Percentiles rank a stretch among this genome's conserved stretches.
Conservation (phyloP, 805 yeast species). For the Saturnispora hagleri region DNA sequence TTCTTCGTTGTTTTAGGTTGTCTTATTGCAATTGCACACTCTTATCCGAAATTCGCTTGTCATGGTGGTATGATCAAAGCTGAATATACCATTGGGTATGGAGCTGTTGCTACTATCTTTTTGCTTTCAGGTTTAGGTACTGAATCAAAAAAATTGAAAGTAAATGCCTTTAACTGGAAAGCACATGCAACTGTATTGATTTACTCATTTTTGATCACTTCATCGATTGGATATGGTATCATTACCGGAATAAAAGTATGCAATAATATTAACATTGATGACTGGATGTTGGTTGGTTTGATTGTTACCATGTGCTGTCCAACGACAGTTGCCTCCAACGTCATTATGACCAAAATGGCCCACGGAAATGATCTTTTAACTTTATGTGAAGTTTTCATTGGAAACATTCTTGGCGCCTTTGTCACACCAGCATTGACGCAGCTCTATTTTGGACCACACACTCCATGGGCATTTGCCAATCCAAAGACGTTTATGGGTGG, state of each 20-base stretch:
- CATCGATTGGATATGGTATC: constrained; percentile 52
- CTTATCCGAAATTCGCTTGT: constrained; percentile 75
- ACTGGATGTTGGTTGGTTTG: constrained; percentile 72
- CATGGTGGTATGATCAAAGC: constrained; percentile 71
- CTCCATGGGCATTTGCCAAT: constrained; percentile 66
- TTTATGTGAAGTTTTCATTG: constrained; percentile 75
- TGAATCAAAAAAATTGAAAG: constrained; percentile 49
- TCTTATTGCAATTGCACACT: constrained; percentile 63
- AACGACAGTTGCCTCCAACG: constrained; percentile 87
- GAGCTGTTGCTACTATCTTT: constrained; percentile 83
- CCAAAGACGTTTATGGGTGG: constrained; percentile 31
- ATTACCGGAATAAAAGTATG: constrained; percentile 56
- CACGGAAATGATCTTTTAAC: constrained; percentile 69
- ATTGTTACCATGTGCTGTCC: constrained; percentile 81
- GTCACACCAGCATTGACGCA: constrained; percentile 79
- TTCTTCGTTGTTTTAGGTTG: constrained; percentile 64
- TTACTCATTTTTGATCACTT: constrained; percentile 53
- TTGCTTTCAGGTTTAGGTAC: constrained; percentile 72
- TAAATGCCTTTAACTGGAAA: constrained; percentile 66
- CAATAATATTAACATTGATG: constrained; percentile 46
- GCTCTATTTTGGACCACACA: constrained; percentile 40
- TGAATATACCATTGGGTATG: constrained; percentile 70
- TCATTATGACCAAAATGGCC: constrained; percentile 81
- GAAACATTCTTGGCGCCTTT: constrained; percentile 77
- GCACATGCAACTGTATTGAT: constrained; percentile 64